Base-by-base conservation (phyloP, 2,329 filamentous ascomycete species). In the Sporothrix curviconia region DNA sequence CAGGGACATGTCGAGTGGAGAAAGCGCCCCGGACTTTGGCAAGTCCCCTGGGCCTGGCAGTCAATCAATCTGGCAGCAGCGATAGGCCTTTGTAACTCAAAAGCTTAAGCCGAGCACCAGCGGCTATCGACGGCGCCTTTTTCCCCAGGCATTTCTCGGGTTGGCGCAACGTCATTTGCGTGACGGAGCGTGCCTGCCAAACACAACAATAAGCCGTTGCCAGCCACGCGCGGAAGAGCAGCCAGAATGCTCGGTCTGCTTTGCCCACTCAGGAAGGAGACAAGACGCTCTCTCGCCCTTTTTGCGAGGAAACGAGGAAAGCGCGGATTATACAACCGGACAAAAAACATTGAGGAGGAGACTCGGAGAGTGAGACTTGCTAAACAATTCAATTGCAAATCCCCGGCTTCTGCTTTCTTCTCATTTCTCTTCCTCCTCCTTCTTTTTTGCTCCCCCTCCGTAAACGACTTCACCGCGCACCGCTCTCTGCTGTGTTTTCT, bases 161-260 rank as follows among this genome's bases (percentile, higher is more conserved):
- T 43, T 25, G n/a, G 37, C 19, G 17, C 24, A 54, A 56, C 49
- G 50, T 55, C 56, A 57, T 39, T 47, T 34, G 37, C 37, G 30
- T 19, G 49, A 37, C 49, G 32, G 34, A 32, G 55, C 32, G 53
- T 37, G 36, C 49, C 56, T 57, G 50, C 36, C 57, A 17, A 28
- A 53, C 25, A n/a, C n/a, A 50, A 42, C 34, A 52, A 58, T 58
- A 58, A 60, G 60, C 60, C 60, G 60, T 46, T 25, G 60, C 57
- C 56, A 62, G 58, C 60, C 60, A 59, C 57, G 40, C 32, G 11
- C 19, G 40, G 11, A 24, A 47, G 32, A 32, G 52, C 28, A 40
- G 34, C 12, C 36, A 44, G 49, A 50, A 36, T 15, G 54, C 49
- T 51, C 47, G 47, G 47, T 50, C 47, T 50, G 28, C 22, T 28